A percentile compares a stretch with the other conserved stretches of the same genome.
Conservation (phyloP, 202 grass and related monocot genomes). For the Digitaria exilis region DNA sequence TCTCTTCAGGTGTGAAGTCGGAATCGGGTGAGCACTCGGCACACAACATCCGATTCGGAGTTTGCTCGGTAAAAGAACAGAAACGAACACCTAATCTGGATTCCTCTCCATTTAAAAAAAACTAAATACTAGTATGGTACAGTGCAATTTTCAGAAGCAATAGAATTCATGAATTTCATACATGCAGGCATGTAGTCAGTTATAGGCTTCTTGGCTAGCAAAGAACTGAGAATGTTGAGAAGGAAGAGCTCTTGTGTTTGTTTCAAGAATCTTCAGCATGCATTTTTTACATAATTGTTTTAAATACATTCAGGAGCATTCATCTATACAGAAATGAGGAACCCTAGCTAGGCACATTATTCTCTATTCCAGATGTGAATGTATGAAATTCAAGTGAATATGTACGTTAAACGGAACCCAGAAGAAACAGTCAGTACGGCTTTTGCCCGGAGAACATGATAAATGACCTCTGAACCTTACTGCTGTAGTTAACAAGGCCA, state of each 20-base stretch:
- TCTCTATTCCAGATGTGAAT: background rate
- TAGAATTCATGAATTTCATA: background rate
- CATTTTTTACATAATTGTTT: background rate
- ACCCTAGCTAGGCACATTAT: background rate
- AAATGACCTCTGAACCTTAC: constrained; percentile 76
- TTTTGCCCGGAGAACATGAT: constrained; percentile 99
- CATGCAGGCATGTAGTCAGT: background rate
- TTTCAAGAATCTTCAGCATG: background rate
- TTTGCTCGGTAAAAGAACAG: background rate
- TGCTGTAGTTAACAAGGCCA: constrained; percentile 82
- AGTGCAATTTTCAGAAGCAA: background rate
- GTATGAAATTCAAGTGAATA: background rate
- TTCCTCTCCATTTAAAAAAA: background rate
- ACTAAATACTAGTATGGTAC: background rate
- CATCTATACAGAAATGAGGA: background rate
- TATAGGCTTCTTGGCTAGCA: background rate
- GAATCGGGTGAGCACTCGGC: background rate
- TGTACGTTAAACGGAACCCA: background rate
- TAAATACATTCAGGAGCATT: background rate
- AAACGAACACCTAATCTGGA: background rate
- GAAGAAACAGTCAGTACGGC: constrained; percentile 38
- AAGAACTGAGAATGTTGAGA: too few species aligned
- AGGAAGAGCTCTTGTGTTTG: background rate
- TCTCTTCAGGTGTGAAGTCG: background rate
- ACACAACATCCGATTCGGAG: too few species aligned